Percentiles rank a stretch among this genome's conserved stretches.
These are phyloP conservation scores for Bromus sterilis DNA, from an alignment of 176 grass and related monocot genomes.

Conservation along the genomic window DNA sequence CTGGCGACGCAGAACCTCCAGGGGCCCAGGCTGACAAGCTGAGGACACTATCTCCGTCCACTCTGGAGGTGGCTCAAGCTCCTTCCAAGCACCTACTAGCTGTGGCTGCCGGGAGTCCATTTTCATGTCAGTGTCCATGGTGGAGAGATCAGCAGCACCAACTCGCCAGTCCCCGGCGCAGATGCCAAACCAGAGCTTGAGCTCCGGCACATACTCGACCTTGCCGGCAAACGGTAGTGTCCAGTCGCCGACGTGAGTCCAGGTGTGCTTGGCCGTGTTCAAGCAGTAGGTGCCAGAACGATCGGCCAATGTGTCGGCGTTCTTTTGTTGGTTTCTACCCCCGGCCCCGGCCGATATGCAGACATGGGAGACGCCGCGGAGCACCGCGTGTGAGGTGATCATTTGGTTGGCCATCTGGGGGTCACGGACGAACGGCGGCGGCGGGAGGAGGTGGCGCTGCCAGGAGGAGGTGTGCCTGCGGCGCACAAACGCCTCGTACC, in stretches of 20 bases:
- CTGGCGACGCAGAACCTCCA: not conserved
- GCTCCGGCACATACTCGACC: not conserved
- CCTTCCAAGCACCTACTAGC: not conserved
- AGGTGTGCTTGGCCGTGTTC: not conserved
- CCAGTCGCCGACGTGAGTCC: not conserved
- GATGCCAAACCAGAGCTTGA: not conserved
- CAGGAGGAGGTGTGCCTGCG: no score
- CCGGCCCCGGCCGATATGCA: no score
- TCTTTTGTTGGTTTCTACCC: no score
- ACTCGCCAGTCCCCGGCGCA: not conserved
- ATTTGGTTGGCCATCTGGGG: no score
- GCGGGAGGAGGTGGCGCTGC: no score
- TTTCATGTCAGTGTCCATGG: not conserved
- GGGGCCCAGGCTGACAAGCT: not conserved
- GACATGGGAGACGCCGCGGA: no score
- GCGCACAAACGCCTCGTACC: no score
- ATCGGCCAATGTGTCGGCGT: no score
- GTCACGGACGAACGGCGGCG: no score
- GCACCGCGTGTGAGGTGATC: no score
- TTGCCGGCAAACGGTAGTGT: not conserved
- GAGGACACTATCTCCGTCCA: not conserved
- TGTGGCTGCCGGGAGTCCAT: not conserved
- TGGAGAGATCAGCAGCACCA: not conserved
- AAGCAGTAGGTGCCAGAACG: no score
- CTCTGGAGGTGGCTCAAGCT: not conserved